Evolutionary conservation across 331 rosid species (phyloP).

Genomic region (Quercus lobata): DNA sequence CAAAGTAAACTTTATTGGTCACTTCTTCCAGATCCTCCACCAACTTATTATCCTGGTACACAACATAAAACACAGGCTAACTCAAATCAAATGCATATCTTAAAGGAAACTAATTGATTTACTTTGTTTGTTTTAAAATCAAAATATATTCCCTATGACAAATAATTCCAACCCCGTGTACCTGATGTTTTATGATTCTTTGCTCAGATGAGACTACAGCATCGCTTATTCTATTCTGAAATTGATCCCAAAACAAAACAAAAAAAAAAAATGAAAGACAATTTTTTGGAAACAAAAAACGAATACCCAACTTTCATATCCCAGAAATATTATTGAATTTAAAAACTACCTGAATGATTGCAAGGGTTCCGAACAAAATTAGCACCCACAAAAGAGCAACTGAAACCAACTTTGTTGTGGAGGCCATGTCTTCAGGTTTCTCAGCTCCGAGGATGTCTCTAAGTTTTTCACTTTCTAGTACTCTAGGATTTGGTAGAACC

Average conservation of each 20-base stretch:
- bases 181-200: slow-evolving; percentile 13
- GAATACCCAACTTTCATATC: neutral
- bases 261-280: neutral
- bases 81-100: neutral
- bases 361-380: slow-evolving; percentile 54
- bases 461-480: too few species aligned
- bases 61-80: neutral
- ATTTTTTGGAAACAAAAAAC: neutral
- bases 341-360: slow-evolving; percentile 48
- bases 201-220: slow-evolving; percentile 15
- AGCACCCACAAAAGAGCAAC: slow-evolving; percentile 53
- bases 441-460: neutral
- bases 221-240: slow-evolving; percentile 40
- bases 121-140: neutral
- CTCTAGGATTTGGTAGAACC: neutral
- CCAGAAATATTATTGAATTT: neutral
- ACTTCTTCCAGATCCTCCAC: slow-evolving; percentile 57
- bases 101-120: neutral
- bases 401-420: slow-evolving; percentile 29
- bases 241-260: neutral
- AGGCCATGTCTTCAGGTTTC: slow-evolving; percentile 22
- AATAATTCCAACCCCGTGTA: slow-evolving; percentile 11
- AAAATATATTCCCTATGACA: neutral
- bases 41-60: slow-evolving; percentile 36
- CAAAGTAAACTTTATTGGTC: slow-evolving; percentile 76